phyloP scores from a whole-genome alignment of 2,329 filamentous ascomycete species.

The Pseudocercospora macadamiae region DNA sequence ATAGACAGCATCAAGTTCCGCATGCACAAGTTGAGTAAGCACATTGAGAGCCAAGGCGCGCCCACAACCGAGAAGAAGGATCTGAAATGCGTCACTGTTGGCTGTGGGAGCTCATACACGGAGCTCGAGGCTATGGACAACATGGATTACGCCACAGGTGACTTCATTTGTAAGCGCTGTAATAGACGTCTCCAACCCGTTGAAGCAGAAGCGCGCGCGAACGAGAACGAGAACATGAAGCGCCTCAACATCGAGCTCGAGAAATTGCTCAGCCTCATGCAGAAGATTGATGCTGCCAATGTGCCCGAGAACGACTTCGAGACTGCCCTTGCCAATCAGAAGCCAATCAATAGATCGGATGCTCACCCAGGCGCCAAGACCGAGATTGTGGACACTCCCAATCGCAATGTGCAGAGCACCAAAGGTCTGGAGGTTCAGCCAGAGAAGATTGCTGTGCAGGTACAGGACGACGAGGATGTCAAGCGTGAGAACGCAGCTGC shows the following conservation, averaged over 20 bases:
- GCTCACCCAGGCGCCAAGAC: constrained; percentile 62
- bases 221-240: constrained; percentile 65
- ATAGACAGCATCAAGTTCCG: constrained; percentile 97
- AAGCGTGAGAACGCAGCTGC: constrained; percentile 37
- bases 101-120: constrained; percentile 85
- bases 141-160: constrained; percentile 56
- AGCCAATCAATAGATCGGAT: constrained; percentile 68
- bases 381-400: constrained; percentile 39
- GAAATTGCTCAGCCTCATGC: constrained; percentile 75
- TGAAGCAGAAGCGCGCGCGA: constrained; percentile 63
- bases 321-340: constrained; percentile 63
- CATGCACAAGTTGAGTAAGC: constrained; percentile 83
- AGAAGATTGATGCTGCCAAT: constrained; percentile 72
- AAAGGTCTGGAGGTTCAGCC: constrained; percentile 40
- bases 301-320: constrained; percentile 76
- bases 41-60: constrained; percentile 80
- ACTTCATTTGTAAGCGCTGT: constrained; percentile 83
- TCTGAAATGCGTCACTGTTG: constrained; percentile 70
- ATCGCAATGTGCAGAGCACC: constrained; percentile 36
- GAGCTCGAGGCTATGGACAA: constrained; percentile 85
- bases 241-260: constrained; percentile 78
- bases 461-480: constrained; percentile 41
- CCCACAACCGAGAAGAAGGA: constrained; percentile 85
- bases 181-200: constrained; percentile 61
- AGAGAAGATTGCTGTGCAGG: constrained; percentile 40